Evolutionary conservation across 2,329 filamentous ascomycete genomes (phyloP), one percentile per base, ranked within the genome.

Genomic region (Monosporascus cannonballus): DNA sequence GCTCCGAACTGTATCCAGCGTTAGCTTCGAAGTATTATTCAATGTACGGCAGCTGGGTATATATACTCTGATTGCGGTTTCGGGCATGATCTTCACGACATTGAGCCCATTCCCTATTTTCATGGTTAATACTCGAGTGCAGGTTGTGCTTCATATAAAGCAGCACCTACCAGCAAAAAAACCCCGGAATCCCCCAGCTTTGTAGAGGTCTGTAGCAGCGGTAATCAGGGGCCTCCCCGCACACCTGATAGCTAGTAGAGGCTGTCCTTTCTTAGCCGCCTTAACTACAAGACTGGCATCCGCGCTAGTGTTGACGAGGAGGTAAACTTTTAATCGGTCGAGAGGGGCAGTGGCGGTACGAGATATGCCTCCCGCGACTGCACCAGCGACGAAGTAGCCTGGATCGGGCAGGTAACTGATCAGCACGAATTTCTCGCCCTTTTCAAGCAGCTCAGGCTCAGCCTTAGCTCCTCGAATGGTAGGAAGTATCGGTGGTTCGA

Each of bases 371-470:
- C 94, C 94, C 69, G 93, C 91, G 69, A 96, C 79, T 71, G 91
- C 94, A 78, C 94, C 94, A 70, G 94, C 94, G 75, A 96, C 74
- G 73, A 97, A 99, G 76, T 97, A 99, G 81, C 94, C 94, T 96
- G 87, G 80, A 84, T 90, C 83, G 71, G 89, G 89, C 71, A 90
- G 77, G 78, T 87, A 79, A 69, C 78, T 76, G 70, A 81, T 85
- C 76, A 86, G 81, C 76, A 70, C 76, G 68, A 68, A 70, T 70
- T 76, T 76, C 71, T 69, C 64, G 56, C 55, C 60, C 61, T 66
- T 66, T 54, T 67, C 65, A 67, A 67, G 66, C 59, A 67, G 66
- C 62, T 54, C 59, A 62, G 58, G 48, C 63, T 65, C 58, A 60
- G 60, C 64, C 59, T 64, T 56, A 60, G 54, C 50, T 59, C 57